Conservation (phyloP, 2,329 filamentous ascomycete genomes). For the Fonsecaea erecta region DNA sequence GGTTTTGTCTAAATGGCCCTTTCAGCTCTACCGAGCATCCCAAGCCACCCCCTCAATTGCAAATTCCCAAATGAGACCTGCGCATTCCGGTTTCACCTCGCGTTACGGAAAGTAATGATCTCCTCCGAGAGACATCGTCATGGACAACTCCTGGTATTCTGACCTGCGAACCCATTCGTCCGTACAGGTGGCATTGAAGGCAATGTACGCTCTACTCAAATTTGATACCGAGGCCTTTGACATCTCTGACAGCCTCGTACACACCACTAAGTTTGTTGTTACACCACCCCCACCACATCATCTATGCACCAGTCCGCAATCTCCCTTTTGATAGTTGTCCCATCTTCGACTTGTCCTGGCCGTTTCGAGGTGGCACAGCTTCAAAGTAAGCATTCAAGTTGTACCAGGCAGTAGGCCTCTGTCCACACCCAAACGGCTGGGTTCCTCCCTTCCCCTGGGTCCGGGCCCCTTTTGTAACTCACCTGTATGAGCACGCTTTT, state of each 20-base stretch:
- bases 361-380: slow-evolving; percentile 7
- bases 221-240: slow-evolving; percentile 15
- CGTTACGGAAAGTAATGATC: not conserved
- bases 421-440: slow-evolving; percentile 9
- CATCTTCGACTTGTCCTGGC: slow-evolving; percentile 2
- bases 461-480: slow-evolving; percentile 13
- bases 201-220: not conserved
- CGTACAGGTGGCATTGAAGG: not conserved
- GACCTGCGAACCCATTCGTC: not conserved
- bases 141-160: slow-evolving; percentile 1
- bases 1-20: not conserved
- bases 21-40: not conserved
- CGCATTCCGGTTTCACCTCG: slow-evolving; percentile 9
- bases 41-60: not conserved
- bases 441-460: slow-evolving; percentile 7
- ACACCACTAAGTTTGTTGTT: slow-evolving; percentile 5
- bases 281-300: slow-evolving; percentile 4
- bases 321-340: slow-evolving; percentile 17
- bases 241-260: slow-evolving; percentile 19
- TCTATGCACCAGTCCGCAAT: slow-evolving; percentile 17
- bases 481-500: slow-evolving; percentile 2
- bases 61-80: slow-evolving; percentile 4
- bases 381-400: slow-evolving; percentile 12
- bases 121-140: not conserved
- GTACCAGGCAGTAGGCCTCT: slow-evolving; percentile 16